Evolutionary conservation across 345 rosid genomes (phyloP), one percentile per base, ranked within the genome.

Genomic region (Arabidopsis suecica): DNA sequence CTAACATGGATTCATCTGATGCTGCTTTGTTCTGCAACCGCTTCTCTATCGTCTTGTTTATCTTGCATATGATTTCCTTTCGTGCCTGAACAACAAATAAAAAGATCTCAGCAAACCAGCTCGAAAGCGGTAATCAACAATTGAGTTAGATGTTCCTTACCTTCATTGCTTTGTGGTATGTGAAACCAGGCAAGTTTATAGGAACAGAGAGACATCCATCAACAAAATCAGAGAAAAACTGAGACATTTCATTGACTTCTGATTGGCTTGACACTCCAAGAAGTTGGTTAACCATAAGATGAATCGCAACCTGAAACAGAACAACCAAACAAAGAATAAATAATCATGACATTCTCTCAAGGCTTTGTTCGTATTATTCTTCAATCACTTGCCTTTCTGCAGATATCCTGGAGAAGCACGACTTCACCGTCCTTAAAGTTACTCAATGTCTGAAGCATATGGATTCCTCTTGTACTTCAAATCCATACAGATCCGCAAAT

Each of bases 201-300:
- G 98, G 98, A 80, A 88, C 73, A 18, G 98, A 93, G 58, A 93
- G 89, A 72, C 98, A 90, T 6, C 98, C 98, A 68, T 93, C 98
- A 5, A 86, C 96, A 33, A 93, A 93, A 63, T 88, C 84, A 9
- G 96, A 93, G 84, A 93, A 90, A 38, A 86, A 81, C 23, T 33
- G 75, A 81, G 96, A 86, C 90, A 92, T 90, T 83, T 88, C 86
- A 64, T 90, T 79, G 20, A 92, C 84, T 78, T 90, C 95, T 22
- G 82, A 77, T 61, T 85, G 87, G 11, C 79, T 85, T 3, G 88
- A 84, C 63, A 83, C 86, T 20, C 93, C 93, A 8, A 93, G 76
- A 48, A 93, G 82, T 76, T 90, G 96, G 59, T 93, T 87, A 38
- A 90, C 91, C 96, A 93, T 90, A 6, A 88, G 86, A 80, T 87